Evolutionary conservation across 768 basidiomycete genomes (phyloP).

Genomic region (Amanita brunnescens): DNA sequence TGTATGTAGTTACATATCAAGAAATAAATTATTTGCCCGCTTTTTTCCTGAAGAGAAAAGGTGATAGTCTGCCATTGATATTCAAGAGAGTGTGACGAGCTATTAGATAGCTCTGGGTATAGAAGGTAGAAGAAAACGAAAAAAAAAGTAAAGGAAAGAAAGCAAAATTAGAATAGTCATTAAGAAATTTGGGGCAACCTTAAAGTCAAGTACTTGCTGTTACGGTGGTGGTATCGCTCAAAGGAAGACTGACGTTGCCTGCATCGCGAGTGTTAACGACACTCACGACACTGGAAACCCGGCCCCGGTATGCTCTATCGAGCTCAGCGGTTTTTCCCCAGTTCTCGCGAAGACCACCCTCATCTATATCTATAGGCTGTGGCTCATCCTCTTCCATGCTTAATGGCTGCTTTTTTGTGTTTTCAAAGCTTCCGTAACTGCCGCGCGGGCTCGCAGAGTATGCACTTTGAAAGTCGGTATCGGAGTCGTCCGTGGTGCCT

Average conservation of each 20-base stretch:
- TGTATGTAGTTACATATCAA: slow-evolving; percentile 7
- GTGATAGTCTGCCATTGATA: not conserved
- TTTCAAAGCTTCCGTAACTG: slow-evolving; percentile 49
- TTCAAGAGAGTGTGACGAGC: slow-evolving; percentile 5
- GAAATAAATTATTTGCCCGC: slow-evolving; percentile 7
- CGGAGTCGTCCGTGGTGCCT: slow-evolving; percentile 61
- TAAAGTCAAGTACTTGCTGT: slow-evolving; percentile 11
- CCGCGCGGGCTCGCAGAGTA: slow-evolving; percentile 68
- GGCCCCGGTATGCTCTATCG: slow-evolving; percentile 33
- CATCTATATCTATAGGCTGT: slow-evolving; percentile 5
- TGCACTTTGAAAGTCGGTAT: slow-evolving; percentile 83
- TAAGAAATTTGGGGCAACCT: not conserved
- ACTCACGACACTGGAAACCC: slow-evolving; percentile 51
- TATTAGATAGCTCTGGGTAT: slow-evolving; percentile 4
- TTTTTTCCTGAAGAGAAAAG: not conserved
- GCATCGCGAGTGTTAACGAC: slow-evolving; percentile 19
- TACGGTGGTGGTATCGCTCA: slow-evolving; percentile 34
- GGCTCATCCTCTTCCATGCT: slow-evolving; percentile 16
- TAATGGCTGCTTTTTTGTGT: slow-evolving; percentile 17
- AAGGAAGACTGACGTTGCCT: slow-evolving; percentile 25
- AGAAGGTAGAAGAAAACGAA: not conserved
- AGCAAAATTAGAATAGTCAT: not conserved
- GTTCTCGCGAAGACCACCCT: slow-evolving; percentile 17
- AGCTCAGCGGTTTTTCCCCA: slow-evolving; percentile 21
- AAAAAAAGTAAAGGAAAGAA: slow-evolving; percentile 2